Evolutionary conservation across 2,329 filamentous ascomycete genomes (phyloP), one percentile per base, ranked within the genome.

Genomic region (Venturia oleaginea): DNA sequence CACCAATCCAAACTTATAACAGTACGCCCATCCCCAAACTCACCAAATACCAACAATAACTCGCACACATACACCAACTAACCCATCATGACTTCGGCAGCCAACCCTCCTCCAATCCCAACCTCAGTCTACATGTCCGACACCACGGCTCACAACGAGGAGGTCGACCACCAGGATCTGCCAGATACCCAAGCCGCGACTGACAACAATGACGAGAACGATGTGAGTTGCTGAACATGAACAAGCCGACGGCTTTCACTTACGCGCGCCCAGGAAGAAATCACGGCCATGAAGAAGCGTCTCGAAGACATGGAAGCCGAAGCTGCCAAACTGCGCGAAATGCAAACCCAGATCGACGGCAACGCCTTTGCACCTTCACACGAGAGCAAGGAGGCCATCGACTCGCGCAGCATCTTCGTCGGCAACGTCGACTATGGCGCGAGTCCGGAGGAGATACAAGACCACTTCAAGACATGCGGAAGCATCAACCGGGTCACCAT

Each of bases 401-500:
- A 99, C 78, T 88, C 88, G 69, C 88, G 94, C 72, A 97, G 92
- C 78, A 92, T 99, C 77, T 99, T 99, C 75, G 94, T 99, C 55
- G 94, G 94, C 70, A 99, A 99, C 71, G 94, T 99, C 69, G 94
- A 99, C 78, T 99, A 99, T 77, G 92, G 91, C 67, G 92, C 93
- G 27, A 95, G 92, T 34, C 94, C 94, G 2, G 94, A 99, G 78
- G 94, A 99, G 80, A 94, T 99, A 66, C 94, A 99, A 80, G 91
- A 92, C 66, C 94, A 99, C 74, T 99, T 99, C 80, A 92, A 96
- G 81, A 95, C 88, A 81, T 96, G 92, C 72, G 94, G 94, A 66
- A 91, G 90, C 69, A 99, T 99, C 81, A 99, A 99, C 78, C 89
- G 94, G 67, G 94, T 99, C 66, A 99, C 94, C 1, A 99, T 99